A percentile compares a stretch with the other conserved stretches of the same genome.
Evolutionary conservation across 1,284 basidiomycete species (phyloP).

Genomic region (Boletus nobilissimus): DNA sequence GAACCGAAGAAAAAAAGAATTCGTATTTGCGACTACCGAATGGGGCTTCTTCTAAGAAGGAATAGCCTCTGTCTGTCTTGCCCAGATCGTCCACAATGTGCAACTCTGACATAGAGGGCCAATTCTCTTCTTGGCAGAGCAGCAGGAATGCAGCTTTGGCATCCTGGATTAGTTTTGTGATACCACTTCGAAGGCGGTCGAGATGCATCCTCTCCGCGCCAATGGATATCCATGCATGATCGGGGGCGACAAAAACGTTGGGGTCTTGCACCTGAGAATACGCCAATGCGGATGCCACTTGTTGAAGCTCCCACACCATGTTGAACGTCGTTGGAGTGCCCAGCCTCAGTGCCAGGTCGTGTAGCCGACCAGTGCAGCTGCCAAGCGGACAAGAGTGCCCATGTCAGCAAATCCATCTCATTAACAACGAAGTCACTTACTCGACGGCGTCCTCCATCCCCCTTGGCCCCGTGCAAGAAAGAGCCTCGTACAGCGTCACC

Average conservation of each 20-base stretch:
- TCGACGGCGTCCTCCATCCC: background rate
- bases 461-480: background rate
- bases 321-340: background rate
- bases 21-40: background rate
- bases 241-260: conserved; percentile 2
- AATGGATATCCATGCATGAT: conserved; percentile 15
- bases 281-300: background rate
- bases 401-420: background rate
- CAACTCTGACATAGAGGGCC: background rate
- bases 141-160: background rate
- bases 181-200: background rate
- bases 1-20: conserved; percentile 4
- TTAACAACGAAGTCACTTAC: conserved; percentile 7
- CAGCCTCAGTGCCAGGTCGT: background rate
- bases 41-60: conserved; percentile 12
- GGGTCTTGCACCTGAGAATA: conserved; percentile 11
- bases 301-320: conserved; percentile 22
- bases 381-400: background rate
- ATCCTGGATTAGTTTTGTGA: background rate
- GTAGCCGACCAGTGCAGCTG: background rate
- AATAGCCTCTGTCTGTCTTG: conserved; percentile 5
- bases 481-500: background rate
- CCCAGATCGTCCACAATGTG: conserved; percentile 1
- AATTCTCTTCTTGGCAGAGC: background rate
- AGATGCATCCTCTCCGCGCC: conserved; percentile 7